phyloP scores from a whole-genome alignment of 2,329 filamentous ascomycete genomes.

The Aspergillus calidoustus region DNA sequence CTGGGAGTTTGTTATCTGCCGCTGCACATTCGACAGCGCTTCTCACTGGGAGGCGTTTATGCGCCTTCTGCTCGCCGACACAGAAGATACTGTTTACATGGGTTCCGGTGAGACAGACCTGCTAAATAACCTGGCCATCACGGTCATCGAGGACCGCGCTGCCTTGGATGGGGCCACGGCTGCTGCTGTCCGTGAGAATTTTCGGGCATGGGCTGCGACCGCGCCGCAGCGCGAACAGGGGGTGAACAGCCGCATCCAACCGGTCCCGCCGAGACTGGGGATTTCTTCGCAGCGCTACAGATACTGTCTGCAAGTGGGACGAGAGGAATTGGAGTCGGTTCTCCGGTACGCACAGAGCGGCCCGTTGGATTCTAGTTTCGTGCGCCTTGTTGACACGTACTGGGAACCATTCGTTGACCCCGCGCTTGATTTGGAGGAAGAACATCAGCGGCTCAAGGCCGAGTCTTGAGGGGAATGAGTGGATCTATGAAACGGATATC shows the following conservation, averaged over 20 bases:
- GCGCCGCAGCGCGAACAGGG: neutral
- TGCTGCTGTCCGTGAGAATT: slow-evolving; percentile 4
- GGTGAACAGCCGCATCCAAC: neutral
- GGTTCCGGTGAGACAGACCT: neutral
- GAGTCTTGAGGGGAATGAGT: too few relatives aligned
- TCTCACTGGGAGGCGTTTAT: slow-evolving; percentile 1
- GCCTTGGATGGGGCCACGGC: slow-evolving; percentile 2
- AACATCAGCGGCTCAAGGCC: too few relatives aligned
- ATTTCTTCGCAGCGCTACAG: slow-evolving; percentile 1
- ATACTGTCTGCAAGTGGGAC: slow-evolving; percentile 1
- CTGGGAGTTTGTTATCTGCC: slow-evolving; percentile 1
- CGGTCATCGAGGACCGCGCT: slow-evolving; percentile 2
- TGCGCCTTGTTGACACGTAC: too few relatives aligned
- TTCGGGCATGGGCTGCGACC: slow-evolving; percentile 7
- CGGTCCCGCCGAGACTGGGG: neutral
- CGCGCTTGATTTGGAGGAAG: too few relatives aligned
- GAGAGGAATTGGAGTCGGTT: slow-evolving; percentile 2
- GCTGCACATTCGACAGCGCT: neutral
- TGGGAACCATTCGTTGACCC: too few relatives aligned
- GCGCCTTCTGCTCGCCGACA: slow-evolving; percentile 1
- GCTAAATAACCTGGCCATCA: neutral
- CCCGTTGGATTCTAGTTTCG: neutral
- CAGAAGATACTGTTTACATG: neutral
- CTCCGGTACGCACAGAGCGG: neutral
- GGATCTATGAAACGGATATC: too few relatives aligned